Evolutionary conservation across 495 filamentous ascomycete species (phyloP), one percentile per base, ranked within the genome.

Genomic region (Echria macrotheca): DNA sequence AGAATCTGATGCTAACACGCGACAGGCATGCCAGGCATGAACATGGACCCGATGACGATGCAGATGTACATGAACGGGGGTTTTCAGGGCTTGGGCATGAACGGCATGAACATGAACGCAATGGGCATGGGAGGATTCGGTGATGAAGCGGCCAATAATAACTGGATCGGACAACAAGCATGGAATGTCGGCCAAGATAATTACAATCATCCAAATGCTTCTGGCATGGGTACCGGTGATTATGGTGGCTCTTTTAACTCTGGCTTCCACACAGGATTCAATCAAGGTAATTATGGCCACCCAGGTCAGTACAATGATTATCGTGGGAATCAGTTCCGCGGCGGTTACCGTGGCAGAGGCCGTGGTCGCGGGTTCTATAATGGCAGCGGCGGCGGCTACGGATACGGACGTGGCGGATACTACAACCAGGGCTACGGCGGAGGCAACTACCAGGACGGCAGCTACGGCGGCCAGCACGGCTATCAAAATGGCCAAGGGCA

Each of bases 31-130:
- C 73, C 81, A 53, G 82, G 80, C 61, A 88, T 91, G 83, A 73
- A 72, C 63, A 89, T 95, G 85, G 87, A 89, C 75, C 87, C 86
- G 58, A 91, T 91, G 86, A 74, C 75, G 71, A 87, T 89, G 80
- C 86, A 93, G 66, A 91, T 94, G 85, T 87, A 86, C 78, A 78
- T 80, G 75, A 78, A 69, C 63, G 84, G 85, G 68, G 87, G 85
- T 50, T 91, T 78, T 63, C 78, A 79, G 66, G 83, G 82, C 73
- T 89, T 90, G 85, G 87, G 84, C 78, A 91, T 91, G 85, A 84
- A 83, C 80, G 84, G 84, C 74, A 90, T 89, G 87, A 86, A 82
- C 73, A 87, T 84, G 79, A 86, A 84, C 68, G 38, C 38, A 3
- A 89, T 93, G 87, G 83, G 83, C 59, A 83, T 84, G 80, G 86